These are phyloP conservation scores for Talaromyces sp. DNA, from an alignment of 2,329 filamentous ascomycete species.

Conservation along the genomic window DNA sequence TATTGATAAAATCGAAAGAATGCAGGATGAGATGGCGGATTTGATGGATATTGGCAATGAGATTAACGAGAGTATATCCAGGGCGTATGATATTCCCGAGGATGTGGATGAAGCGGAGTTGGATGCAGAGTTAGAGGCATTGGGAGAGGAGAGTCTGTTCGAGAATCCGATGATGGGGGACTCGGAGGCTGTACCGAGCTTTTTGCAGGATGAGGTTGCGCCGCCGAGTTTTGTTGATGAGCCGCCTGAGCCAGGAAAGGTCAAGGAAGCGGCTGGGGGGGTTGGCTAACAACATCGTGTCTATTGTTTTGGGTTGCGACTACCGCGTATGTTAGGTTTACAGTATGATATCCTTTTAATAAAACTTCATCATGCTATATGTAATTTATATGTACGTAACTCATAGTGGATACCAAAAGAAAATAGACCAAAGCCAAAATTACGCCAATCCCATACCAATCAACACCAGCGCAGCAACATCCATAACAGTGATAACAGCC, in stretches of 20 bases:
- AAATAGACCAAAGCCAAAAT: background rate
- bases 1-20: conserved; percentile 91
- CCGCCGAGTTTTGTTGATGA: conserved; percentile 90
- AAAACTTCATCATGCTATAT: background rate
- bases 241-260: conserved; percentile 69
- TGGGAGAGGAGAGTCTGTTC: conserved; percentile 90
- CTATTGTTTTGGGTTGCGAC: background rate
- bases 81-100: conserved; percentile 92
- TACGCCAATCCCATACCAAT: conserved; percentile 53
- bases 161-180: conserved; percentile 59
- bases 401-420: background rate
- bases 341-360: background rate
- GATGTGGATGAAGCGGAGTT: conserved; percentile 96
- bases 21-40: conserved; percentile 99
- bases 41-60: conserved; percentile 97
- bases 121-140: conserved; percentile 90
- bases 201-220: conserved; percentile 81
- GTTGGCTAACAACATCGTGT: conserved; percentile 21
- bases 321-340: background rate
- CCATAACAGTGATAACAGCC: conserved; percentile 72
- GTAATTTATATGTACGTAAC: background rate
- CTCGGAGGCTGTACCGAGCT: conserved; percentile 68
- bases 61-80: conserved; percentile 88
- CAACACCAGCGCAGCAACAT: conserved; percentile 70
- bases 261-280: conserved; percentile 72